phyloP scores from a whole-genome alignment of 2,329 filamentous ascomycete genomes.

The Penicillium occitanis region DNA sequence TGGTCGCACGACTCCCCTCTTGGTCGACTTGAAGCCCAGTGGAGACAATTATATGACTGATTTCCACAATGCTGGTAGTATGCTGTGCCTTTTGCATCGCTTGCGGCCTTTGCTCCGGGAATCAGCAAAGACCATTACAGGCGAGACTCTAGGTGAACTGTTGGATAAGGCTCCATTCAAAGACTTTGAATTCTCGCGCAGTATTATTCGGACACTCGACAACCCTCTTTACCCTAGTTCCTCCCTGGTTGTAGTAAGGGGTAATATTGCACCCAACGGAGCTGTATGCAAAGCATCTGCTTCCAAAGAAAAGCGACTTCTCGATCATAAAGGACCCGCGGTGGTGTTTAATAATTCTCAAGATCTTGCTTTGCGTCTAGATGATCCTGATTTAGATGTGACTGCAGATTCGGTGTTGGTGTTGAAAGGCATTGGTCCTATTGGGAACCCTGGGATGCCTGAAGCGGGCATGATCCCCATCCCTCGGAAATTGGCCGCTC shows the following conservation, averaged over 20 bases:
- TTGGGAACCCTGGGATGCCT: slow-evolving; percentile 56
- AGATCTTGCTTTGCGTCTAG: slow-evolving; percentile 49
- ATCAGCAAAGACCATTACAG: slow-evolving; percentile 47
- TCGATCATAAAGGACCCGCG: slow-evolving; percentile 47
- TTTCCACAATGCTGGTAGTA: slow-evolving; percentile 55
- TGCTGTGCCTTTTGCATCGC: slow-evolving; percentile 50
- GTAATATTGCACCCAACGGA: slow-evolving; percentile 52
- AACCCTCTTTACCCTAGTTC: slow-evolving; percentile 48
- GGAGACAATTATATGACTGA: slow-evolving; percentile 58
- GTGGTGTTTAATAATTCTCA: slow-evolving; percentile 51
- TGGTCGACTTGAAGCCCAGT: slow-evolving; percentile 54
- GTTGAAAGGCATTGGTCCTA: slow-evolving; percentile 52
- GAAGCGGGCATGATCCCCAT: slow-evolving; percentile 55
- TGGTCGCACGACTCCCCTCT: slow-evolving; percentile 47
- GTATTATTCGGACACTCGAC: slow-evolving; percentile 47
- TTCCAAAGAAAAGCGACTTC: slow-evolving; percentile 48
- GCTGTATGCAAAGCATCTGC: slow-evolving; percentile 54
- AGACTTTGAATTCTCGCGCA: slow-evolving; percentile 42
- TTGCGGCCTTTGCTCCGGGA: slow-evolving; percentile 48
- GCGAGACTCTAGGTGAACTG: slow-evolving; percentile 49
- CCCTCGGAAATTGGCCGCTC: slow-evolving; percentile 48
- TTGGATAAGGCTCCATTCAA: slow-evolving; percentile 47
- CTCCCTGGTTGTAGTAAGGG: slow-evolving; percentile 48
- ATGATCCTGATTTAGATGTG: slow-evolving; percentile 47
- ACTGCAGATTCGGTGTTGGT: slow-evolving; percentile 49